These are phyloP conservation scores for Venturia asperata DNA, from an alignment of 2,329 filamentous ascomycete genomes.

Conservation along the genomic window DNA sequence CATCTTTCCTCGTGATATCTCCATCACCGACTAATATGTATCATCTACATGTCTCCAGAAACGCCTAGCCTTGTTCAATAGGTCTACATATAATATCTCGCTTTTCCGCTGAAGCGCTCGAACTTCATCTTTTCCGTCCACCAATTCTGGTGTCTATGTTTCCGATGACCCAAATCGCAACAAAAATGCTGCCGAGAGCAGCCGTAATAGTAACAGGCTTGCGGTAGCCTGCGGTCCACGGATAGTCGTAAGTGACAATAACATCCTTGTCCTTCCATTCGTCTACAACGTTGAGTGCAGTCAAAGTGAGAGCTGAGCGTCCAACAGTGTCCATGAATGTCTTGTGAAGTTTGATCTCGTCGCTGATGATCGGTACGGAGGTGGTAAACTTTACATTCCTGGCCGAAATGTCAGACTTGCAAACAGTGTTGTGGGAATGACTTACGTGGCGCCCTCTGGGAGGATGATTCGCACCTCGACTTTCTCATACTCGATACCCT, in stretches of 20 bases:
- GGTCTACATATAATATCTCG: not conserved
- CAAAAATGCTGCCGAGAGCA: constrained; percentile 67
- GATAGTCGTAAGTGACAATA: constrained; percentile 78
- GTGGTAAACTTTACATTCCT: constrained; percentile 77
- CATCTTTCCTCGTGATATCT: not conserved
- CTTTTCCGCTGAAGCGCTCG: not conserved
- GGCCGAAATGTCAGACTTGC: constrained; percentile 25
- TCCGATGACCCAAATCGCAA: constrained; percentile 65
- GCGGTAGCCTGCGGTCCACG: constrained; percentile 64
- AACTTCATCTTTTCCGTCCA: constrained; percentile 38
- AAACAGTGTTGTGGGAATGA: constrained; percentile 22
- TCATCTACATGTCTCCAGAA: not conserved
- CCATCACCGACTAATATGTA: not conserved
- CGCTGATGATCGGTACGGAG: constrained; percentile 60
- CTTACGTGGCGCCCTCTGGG: constrained; percentile 82
- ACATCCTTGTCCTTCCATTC: constrained; percentile 79
- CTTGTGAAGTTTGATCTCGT: constrained; percentile 59
- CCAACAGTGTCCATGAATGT: constrained; percentile 93
- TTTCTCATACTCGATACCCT: constrained; percentile 80
- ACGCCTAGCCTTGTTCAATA: not conserved
- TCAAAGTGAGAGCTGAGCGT: constrained; percentile 72
- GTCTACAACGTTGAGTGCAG: constrained; percentile 80
- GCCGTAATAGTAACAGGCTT: constrained; percentile 80
- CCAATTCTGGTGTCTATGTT: constrained; percentile 76
- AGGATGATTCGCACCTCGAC: constrained; percentile 76